Conservation (phyloP, 176 grass and related monocot genomes). For the Aegilops longissima region DNA sequence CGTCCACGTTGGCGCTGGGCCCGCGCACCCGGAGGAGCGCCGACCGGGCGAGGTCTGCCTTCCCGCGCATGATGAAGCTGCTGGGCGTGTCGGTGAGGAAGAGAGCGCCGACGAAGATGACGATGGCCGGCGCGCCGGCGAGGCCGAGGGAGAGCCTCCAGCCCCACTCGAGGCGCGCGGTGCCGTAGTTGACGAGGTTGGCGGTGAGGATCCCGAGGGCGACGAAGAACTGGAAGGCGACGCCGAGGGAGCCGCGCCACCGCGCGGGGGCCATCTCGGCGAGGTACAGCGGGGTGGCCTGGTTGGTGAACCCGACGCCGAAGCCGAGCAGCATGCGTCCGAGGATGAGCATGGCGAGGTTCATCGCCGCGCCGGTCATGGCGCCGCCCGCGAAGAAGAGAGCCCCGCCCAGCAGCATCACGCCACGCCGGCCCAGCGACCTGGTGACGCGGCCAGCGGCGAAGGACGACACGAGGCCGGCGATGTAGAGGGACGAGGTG, state of each 20-base stretch:
- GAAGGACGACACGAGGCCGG: conserved; percentile 51
- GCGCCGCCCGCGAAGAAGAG: neutral
- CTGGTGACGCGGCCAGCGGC: conserved; percentile 56
- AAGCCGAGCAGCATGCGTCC: conserved; percentile 4
- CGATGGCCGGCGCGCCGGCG: conserved; percentile 48
- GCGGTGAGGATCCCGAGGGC: conserved; percentile 46
- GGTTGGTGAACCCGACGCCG: conserved; percentile 14
- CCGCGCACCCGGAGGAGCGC: conserved; percentile 19
- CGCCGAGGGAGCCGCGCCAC: conserved; percentile 65
- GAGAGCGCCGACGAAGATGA: conserved; percentile 62
- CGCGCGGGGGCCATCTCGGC: conserved; percentile 68
- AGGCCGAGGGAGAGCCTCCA: conserved; percentile 90
- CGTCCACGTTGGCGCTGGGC: neutral
- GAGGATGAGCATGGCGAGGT: conserved; percentile 16
- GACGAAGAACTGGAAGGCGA: conserved; percentile 74
- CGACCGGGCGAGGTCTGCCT: neutral
- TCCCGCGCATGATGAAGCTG: conserved; percentile 68
- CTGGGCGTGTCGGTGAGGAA: conserved; percentile 81
- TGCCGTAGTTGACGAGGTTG: conserved; percentile 63
- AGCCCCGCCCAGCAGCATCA: conserved; percentile 40
- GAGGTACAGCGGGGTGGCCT: conserved; percentile 41
- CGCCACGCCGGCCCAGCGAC: conserved; percentile 46
- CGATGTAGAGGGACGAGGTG: conserved; percentile 70
- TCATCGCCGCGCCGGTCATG: neutral
- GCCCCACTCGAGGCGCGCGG: conserved; percentile 44